Evolutionary conservation across 108 stramenopile genomes (phyloP).

Genomic region (Nitzschia sp.): DNA sequence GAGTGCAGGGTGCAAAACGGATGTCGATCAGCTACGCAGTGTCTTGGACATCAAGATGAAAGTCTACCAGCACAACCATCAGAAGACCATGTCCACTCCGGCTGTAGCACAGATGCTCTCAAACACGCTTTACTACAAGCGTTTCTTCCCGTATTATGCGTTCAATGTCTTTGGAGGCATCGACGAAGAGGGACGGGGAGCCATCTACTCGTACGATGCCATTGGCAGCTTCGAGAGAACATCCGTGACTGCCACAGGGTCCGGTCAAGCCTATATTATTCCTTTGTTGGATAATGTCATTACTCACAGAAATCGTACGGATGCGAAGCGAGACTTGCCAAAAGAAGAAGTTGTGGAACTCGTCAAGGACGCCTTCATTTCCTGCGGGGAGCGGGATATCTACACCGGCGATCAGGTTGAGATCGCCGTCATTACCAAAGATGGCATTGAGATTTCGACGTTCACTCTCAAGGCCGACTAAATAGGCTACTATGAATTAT

Average conservation of each 20-base stretch:
- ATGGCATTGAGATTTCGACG: slow-evolving; percentile 74
- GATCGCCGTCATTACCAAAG: slow-evolving; percentile 89
- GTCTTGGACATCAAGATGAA: slow-evolving; percentile 91
- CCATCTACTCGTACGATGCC: slow-evolving; percentile 97
- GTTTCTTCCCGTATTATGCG: slow-evolving; percentile 99
- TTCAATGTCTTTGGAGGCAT: slow-evolving; percentile 97
- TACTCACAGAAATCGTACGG: slow-evolving; percentile 89
- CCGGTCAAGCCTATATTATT: slow-evolving; percentile 90
- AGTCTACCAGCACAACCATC: slow-evolving; percentile 94
- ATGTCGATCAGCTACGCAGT: slow-evolving; percentile 91
- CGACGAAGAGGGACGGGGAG: slow-evolving; percentile 95
- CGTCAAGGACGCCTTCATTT: slow-evolving; percentile 95
- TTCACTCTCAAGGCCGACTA: slow-evolving; percentile 95
- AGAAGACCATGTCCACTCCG: slow-evolving; percentile 90
- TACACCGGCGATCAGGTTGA: slow-evolving; percentile 97
- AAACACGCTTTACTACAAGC: slow-evolving; percentile 95
- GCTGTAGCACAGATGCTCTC: slow-evolving; percentile 95
- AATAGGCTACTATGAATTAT: slow-evolving; percentile 10
- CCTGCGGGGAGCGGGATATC: slow-evolving; percentile 97
- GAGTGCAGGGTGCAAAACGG: slow-evolving; percentile 95
- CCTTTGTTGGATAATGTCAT: slow-evolving; percentile 96
- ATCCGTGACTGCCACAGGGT: slow-evolving; percentile 81
- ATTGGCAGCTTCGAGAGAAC: slow-evolving; percentile 96
- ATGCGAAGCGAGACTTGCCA: slow-evolving; percentile 81
- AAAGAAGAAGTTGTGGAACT: slow-evolving; percentile 92